Conservation (phyloP, 306 rosid species). For the Carpinus viminea region DNA sequence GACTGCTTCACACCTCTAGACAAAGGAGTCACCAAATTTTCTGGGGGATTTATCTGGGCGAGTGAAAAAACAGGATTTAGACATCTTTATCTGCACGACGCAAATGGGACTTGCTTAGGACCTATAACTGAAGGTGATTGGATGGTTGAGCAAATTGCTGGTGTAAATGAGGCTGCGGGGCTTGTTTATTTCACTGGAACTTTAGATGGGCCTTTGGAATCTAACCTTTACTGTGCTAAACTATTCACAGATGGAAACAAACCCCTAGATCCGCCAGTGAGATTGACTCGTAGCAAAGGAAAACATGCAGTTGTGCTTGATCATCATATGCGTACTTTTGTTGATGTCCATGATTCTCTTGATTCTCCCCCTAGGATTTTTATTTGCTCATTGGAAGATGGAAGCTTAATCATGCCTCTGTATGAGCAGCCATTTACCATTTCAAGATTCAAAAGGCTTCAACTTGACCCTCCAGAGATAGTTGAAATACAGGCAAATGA, state of each 20-base stretch:
- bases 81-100: slow-evolving; percentile 85
- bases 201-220: slow-evolving; percentile 81
- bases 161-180: slow-evolving; percentile 82
- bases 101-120: slow-evolving; percentile 72
- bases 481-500: slow-evolving; percentile 60
- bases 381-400: slow-evolving; percentile 83
- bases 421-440: slow-evolving; percentile 58
- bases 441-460: slow-evolving; percentile 69
- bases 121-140: slow-evolving; percentile 92
- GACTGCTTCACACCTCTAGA: slow-evolving; percentile 91
- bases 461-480: slow-evolving; percentile 79
- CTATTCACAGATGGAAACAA: slow-evolving; percentile 54
- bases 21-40: slow-evolving; percentile 61
- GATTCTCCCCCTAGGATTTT: slow-evolving; percentile 76
- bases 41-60: slow-evolving; percentile 95
- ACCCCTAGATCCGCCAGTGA: slow-evolving; percentile 64
- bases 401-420: slow-evolving; percentile 64
- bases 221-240: slow-evolving; percentile 72
- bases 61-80: slow-evolving; percentile 93
- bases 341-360: slow-evolving; percentile 81
- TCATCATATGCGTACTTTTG: slow-evolving; percentile 76
- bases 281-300: slow-evolving; percentile 76
- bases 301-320: slow-evolving; percentile 81
- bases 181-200: slow-evolving; percentile 88
- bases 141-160: slow-evolving; percentile 98